Evolutionary conservation across 169 alveolate species (phyloP), one percentile per base, ranked within the genome.

Genomic region (Cryptosporidium tyzzeri): DNA sequence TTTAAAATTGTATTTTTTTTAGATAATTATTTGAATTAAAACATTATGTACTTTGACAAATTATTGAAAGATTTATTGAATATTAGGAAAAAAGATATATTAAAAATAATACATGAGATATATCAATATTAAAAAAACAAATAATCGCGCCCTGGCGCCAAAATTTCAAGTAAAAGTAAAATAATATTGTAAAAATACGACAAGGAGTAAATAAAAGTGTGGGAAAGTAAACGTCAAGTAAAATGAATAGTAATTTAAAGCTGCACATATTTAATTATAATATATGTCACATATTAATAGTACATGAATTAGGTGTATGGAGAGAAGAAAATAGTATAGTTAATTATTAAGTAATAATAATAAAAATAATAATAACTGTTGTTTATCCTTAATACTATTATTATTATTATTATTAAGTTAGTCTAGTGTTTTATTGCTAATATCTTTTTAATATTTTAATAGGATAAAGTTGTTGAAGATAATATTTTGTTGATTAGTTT

Each of bases 141-240:
- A 21, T 23, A 53, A 53, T 53, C 33, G 62, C 62, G 62, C 62
- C 62, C 0, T 55, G 71, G 71, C 71, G 71, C 71, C 71, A 65
- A 65, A 8, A 7, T 7, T 37, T 65, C 50, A 65, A 65, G 44
- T 37, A 33, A 65, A 65, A 65, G 29, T 65, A 29, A 31, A 55
- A 26, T 2, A 55, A 2, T 21, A 55, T 65, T 35, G 44, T 65
- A 65, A 31, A 65, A 33, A 29, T 35, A 65, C 31, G 48, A 65
- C 50, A 65, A 2, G 48, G 50, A 31, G 50, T 12, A 33, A 33
- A 33, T n/a, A 37, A 23, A 65, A 65, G 71, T 65, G 71, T 65
- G 71, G 71, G 71, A 65, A 33, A 65, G 50, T n/a, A 33, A 33
- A 3, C 29, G 71, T 65, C 71, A 65, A 65, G 71, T 65, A 65